A percentile compares a stretch with the other conserved stretches of the same genome.
Evolutionary conservation across 768 basidiomycete genomes (phyloP).

Genomic region (Auriscalpium microsporum): DNA sequence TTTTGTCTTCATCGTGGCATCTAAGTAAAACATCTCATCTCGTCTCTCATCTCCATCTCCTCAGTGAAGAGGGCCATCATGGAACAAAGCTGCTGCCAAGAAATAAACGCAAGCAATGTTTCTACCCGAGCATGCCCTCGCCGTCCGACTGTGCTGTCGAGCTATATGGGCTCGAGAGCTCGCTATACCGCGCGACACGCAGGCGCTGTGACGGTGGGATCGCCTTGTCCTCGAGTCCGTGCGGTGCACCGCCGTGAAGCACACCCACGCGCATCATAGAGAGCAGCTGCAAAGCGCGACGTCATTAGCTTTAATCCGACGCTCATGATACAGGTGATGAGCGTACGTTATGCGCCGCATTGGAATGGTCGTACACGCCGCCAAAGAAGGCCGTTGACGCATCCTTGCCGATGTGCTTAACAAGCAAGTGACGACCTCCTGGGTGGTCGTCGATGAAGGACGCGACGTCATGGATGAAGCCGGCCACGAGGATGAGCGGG

Average conservation of each 20-base stretch:
- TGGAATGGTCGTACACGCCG: constrained; percentile 83
- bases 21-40: no score
- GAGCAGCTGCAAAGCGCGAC: constrained; percentile 27
- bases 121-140: constrained; percentile 25
- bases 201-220: constrained; percentile 44
- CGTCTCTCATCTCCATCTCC: no score
- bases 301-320: not conserved
- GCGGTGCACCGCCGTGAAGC: constrained; percentile 44
- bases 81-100: no score
- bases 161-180: constrained; percentile 25
- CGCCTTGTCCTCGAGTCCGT: constrained; percentile 38
- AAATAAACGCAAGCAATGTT: no score
- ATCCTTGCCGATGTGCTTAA: constrained; percentile 82
- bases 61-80: no score
- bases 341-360: constrained; percentile 77
- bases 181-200: constrained; percentile 32
- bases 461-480: constrained; percentile 88
- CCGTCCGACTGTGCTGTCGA: constrained; percentile 27
- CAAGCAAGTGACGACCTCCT: constrained; percentile 77
- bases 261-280: constrained; percentile 58
- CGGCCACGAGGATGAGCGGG: constrained; percentile 78
- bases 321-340: not conserved
- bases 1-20: no score
- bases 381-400: constrained; percentile 94
- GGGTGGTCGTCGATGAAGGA: constrained; percentile 87